Conservation (phyloP, 345 rosid genomes). For the Moringa oleifera region DNA sequence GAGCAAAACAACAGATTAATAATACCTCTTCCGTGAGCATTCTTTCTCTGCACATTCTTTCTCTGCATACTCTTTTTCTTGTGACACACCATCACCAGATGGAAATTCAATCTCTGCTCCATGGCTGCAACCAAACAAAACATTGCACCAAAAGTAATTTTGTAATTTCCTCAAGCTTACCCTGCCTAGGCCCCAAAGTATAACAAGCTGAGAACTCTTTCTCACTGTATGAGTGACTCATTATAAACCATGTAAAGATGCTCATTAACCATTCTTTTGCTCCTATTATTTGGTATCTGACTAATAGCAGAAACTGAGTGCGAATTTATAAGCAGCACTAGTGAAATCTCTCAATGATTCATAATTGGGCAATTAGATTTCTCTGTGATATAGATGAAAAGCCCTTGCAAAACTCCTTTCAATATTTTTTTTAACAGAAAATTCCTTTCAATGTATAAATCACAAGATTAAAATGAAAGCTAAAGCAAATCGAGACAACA, state of each 20-base stretch:
- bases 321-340: not conserved
- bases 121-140: not conserved
- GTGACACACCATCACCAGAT: slow-evolving; percentile 26
- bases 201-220: not conserved
- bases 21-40: slow-evolving; percentile 43
- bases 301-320: not conserved
- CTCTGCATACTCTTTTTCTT: slow-evolving; percentile 25
- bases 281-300: no score
- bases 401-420: not conserved
- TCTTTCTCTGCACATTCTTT: slow-evolving; percentile 28
- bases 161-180: no score
- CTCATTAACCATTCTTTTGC: no score
- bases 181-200: no score
- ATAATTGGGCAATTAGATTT: not conserved
- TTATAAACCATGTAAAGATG: no score
- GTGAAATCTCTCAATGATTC: not conserved
- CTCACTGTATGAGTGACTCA: not conserved
- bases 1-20: not conserved
- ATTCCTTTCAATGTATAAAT: no score
- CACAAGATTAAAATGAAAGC: not conserved
- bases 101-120: slow-evolving; percentile 30
- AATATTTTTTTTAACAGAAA: no score
- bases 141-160: not conserved
- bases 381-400: no score
- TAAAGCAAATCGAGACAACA: not conserved